Percentiles rank a stretch among this genome's conserved stretches.
These are phyloP conservation scores for Ajuga reptans DNA, from an alignment of 305 asterid genomes.

Conservation along the genomic window DNA sequence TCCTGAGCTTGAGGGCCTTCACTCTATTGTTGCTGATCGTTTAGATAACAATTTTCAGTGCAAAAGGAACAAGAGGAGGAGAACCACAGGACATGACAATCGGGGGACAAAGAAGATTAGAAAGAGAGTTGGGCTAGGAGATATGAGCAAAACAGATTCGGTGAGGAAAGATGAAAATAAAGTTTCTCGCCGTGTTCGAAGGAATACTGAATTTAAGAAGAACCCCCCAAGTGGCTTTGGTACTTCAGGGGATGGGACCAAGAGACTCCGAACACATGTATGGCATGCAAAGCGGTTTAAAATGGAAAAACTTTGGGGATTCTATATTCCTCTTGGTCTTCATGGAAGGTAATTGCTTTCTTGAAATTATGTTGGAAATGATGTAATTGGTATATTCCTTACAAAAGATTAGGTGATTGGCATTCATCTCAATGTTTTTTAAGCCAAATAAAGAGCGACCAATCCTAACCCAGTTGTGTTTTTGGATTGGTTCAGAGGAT, in stretches of 20 bases:
- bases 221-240: constrained; percentile 53
- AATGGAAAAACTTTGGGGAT: constrained; percentile 78
- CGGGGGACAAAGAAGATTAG: constrained; percentile 38
- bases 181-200: constrained; percentile 52
- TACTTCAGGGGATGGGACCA: constrained; percentile 78
- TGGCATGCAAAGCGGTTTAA: constrained; percentile 92
- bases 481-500: neutral
- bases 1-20: constrained; percentile 64
- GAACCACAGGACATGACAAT: constrained; percentile 69
- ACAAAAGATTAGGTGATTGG: neutral
- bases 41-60: constrained; percentile 55
- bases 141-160: constrained; percentile 8
- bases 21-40: constrained; percentile 51
- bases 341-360: constrained; percentile 59
- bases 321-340: constrained; percentile 67
- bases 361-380: neutral
- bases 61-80: constrained; percentile 69
- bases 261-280: constrained; percentile 79
- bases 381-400: neutral
- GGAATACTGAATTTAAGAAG: constrained; percentile 61
- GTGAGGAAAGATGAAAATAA: constrained; percentile 31
- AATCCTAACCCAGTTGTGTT: neutral
- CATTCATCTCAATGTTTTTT: neutral
- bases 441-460: neutral
- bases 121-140: constrained; percentile 34